Evolutionary conservation across 768 basidiomycete species (phyloP).

Genomic region (Galerina marginata): DNA sequence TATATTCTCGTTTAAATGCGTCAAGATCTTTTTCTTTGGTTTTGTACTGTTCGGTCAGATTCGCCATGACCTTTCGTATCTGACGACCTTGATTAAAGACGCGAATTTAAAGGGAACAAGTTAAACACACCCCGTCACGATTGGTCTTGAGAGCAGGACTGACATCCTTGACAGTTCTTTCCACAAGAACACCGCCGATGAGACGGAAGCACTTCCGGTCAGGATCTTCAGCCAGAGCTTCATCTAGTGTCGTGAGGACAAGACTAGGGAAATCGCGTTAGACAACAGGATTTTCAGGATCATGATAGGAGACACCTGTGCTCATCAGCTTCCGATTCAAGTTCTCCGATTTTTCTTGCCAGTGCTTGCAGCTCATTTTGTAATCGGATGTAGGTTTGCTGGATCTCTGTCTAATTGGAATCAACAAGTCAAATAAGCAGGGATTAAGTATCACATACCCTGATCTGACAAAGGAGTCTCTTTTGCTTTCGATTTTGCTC

Average conservation of each 20-base stretch:
- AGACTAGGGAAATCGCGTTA: slow-evolving; percentile 53
- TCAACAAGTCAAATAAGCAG: slow-evolving; percentile 38
- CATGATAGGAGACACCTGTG: slow-evolving; percentile 67
- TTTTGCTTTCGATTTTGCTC: slow-evolving; percentile 58
- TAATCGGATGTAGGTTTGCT: slow-evolving; percentile 78
- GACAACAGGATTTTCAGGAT: neutral
- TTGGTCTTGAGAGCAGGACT: slow-evolving; percentile 91
- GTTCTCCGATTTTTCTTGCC: slow-evolving; percentile 93
- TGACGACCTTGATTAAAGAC: slow-evolving; percentile 37
- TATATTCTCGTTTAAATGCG: slow-evolving; percentile 76
- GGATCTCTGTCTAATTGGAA: slow-evolving; percentile 73
- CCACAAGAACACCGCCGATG: slow-evolving; percentile 94
- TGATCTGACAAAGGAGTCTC: slow-evolving; percentile 65
- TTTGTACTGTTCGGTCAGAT: slow-evolving; percentile 87
- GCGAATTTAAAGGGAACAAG: neutral
- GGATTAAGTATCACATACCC: slow-evolving; percentile 52
- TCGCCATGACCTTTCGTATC: slow-evolving; percentile 84
- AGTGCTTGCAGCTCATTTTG: slow-evolving; percentile 92
- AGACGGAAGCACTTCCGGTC: slow-evolving; percentile 95
- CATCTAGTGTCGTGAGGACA: slow-evolving; percentile 86
- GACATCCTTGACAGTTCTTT: slow-evolving; percentile 94
- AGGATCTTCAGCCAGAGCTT: slow-evolving; percentile 82
- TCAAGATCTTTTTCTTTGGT: slow-evolving; percentile 86
- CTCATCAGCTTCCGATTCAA: slow-evolving; percentile 96
- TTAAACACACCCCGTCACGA: slow-evolving; percentile 73